A percentile compares a stretch with the other conserved stretches of the same genome.
Conservation (phyloP, 345 rosid genomes). For the Rubroshorea leprosula region DNA sequence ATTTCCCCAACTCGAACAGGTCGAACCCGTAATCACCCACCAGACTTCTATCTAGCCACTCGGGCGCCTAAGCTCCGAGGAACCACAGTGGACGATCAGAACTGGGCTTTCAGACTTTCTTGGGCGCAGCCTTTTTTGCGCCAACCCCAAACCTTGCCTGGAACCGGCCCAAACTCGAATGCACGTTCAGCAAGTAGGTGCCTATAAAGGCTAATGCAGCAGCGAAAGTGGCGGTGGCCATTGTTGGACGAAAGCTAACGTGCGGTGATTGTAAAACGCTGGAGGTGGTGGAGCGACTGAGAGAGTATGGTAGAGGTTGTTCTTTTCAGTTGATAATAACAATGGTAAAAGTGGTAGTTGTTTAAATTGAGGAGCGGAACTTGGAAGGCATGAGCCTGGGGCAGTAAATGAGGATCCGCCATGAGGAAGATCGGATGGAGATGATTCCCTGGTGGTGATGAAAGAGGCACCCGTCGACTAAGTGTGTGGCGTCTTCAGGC, state of each 20-base stretch:
- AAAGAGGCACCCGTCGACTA: too few species aligned
- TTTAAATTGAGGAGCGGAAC: too few species aligned
- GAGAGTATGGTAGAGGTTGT: background rate
- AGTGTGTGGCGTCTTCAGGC: too few species aligned
- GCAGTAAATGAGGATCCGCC: too few species aligned
- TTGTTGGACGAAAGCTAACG: background rate
- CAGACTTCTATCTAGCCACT: conserved; percentile 79
- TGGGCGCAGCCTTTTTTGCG: conserved; percentile 37
- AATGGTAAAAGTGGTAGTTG: background rate
- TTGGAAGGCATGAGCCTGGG: too few species aligned
- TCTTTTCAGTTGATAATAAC: background rate
- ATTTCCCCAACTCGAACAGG: conserved; percentile 75
- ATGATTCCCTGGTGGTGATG: too few species aligned
- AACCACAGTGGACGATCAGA: conserved; percentile 63
- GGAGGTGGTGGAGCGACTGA: background rate
- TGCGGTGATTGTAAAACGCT: background rate
- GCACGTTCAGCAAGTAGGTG: conserved; percentile 28
- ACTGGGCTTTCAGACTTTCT: conserved; percentile 13
- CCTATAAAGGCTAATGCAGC: conserved; percentile 54
- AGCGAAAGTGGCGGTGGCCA: conserved; percentile 43
- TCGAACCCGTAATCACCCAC: conserved; percentile 88
- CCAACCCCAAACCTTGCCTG: conserved; percentile 57
- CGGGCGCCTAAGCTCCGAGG: conserved; percentile 62
- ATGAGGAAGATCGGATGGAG: too few species aligned
- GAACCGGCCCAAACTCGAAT: conserved; percentile 30